Evolutionary conservation across 345 rosid species (phyloP), one percentile per base, ranked within the genome.

Genomic region (Citrus hindsii): DNA sequence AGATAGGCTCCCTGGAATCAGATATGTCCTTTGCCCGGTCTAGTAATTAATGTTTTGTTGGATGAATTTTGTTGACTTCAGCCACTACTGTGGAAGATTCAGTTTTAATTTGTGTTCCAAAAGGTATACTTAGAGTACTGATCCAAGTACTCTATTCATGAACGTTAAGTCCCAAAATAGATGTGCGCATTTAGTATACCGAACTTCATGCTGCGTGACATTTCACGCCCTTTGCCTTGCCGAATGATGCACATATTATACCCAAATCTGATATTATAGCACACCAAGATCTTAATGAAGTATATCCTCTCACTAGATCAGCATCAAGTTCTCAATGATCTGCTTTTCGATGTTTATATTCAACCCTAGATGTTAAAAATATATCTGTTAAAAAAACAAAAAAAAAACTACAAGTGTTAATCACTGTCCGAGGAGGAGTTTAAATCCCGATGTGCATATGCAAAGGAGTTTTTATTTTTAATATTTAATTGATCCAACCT

Each of bases 61-160:
- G 77, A 56, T 28, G 77, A 27, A 16, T 62, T 59, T n/a, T 16
- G 76, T 73, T 76, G 64, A 51, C 71, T 66, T 51, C 28, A 51
- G 13, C 35, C 42, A 12, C 66, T 32, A 56, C 59, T 62, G 25
- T 46, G 69, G 40, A 5, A 38, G 69, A 30, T 66, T 35, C n/a
- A 13, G 61, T 51, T 51, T 71, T 46, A 46, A 46, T 46, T 13
- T 51, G 25, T 40, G 2, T 72, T 33, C 30, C 51, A 59, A 58
- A 18, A 10, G 22, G 10, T 21, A 19, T 25, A 30, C 46, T 74
- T 46, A 62, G 30, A 46, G 8, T 19, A 6, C 62, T 13, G 22
- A 75, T 30, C 62, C 13, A 16, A 37, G 56, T 56, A 51, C 25
- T 70, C 25, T 30, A 69, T 27, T 13, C 32, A 9, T 69, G 10